These are phyloP conservation scores for Trypanosoma boissoni DNA, from an alignment of 208 protist species.

Conservation along the genomic window DNA sequence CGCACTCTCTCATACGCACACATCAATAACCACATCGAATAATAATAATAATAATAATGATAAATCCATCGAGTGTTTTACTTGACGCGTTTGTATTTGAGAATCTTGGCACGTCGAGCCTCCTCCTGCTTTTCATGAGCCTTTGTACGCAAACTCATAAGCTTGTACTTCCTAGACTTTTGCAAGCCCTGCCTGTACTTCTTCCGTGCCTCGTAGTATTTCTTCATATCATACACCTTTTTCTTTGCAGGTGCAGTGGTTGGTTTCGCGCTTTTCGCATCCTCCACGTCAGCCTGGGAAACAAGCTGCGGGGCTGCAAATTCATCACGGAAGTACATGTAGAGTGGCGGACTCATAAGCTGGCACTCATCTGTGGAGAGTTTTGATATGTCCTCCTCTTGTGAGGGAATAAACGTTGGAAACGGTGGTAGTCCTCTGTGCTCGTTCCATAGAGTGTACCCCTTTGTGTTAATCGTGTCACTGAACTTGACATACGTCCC, in stretches of 20 bases:
- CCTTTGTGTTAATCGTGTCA: slow-evolving; percentile 91
- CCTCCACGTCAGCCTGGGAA: slow-evolving; percentile 87
- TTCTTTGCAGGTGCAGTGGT: slow-evolving; percentile 70
- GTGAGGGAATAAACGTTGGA: slow-evolving; percentile 85
- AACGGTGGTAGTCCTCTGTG: slow-evolving; percentile 87
- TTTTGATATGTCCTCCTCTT: slow-evolving; percentile 82
- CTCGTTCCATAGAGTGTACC: slow-evolving; percentile 90
- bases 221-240: slow-evolving; percentile 92
- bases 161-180: slow-evolving; percentile 83
- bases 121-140: slow-evolving; percentile 91
- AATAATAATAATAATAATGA: too few species aligned
- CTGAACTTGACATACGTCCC: slow-evolving; percentile 90
- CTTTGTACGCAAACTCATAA: slow-evolving; percentile 79
- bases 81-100: slow-evolving; percentile 87
- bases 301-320: slow-evolving; percentile 79
- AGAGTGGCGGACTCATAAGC: slow-evolving; percentile 82
- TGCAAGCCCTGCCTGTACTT: slow-evolving; percentile 86
- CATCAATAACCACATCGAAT: too few species aligned
- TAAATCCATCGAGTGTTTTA: too few species aligned
- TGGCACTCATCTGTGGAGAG: slow-evolving; percentile 90
- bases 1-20: too few species aligned
- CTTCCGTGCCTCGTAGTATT: slow-evolving; percentile 82
- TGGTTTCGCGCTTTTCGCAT: slow-evolving; percentile 87
- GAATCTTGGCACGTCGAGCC: slow-evolving; percentile 82
- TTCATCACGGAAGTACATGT: slow-evolving; percentile 90